phyloP scores from a whole-genome alignment of 225 moss, liverwort and hornwort species.

The Thuidium tamariscinum region DNA sequence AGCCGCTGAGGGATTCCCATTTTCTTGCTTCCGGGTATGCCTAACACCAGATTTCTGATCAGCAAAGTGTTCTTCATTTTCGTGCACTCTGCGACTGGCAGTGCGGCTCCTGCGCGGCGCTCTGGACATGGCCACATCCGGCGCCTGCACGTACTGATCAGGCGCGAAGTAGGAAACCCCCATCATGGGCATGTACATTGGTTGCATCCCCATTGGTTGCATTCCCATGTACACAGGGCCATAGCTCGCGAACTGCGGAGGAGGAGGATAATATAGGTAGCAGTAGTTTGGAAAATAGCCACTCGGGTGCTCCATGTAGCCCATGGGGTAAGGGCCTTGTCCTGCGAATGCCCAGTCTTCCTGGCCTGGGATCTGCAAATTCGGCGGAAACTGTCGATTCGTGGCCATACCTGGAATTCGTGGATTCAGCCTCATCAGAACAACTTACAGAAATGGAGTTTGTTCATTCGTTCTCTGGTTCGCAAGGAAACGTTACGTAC shows the following conservation, averaged over 20 bases:
- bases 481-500: neutral
- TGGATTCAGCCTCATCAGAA: neutral
- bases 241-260: neutral
- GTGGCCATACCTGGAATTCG: neutral
- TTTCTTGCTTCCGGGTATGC: neutral
- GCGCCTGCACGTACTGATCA: neutral
- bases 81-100: neutral
- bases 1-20: neutral
- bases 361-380: neutral
- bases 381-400: neutral
- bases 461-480: neutral
- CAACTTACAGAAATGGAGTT: neutral
- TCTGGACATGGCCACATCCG: neutral
- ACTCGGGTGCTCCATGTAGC: neutral
- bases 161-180: neutral
- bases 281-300: slow-evolving; percentile 3
- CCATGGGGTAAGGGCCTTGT: neutral
- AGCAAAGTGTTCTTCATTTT: neutral
- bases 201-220: slow-evolving; percentile 16
- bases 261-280: neutral
- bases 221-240: neutral
- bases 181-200: slow-evolving; percentile 16
- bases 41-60: neutral
- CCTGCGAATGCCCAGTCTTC: neutral
- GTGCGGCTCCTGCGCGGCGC: neutral